Evolutionary conservation across 176 grass and related monocot species (phyloP).

Genomic region (Triticum monococcum): DNA sequence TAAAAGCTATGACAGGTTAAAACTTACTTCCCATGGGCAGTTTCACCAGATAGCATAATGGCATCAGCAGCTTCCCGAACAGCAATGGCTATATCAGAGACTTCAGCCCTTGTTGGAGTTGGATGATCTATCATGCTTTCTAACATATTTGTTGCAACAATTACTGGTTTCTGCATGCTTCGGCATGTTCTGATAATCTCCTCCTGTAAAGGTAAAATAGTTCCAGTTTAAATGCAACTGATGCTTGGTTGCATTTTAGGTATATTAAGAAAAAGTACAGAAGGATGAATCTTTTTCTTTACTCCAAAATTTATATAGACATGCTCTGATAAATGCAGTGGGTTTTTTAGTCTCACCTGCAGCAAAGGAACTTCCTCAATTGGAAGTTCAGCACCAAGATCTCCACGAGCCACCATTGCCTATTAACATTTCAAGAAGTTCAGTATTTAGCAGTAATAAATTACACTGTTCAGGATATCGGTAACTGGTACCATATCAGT

Average conservation of each 20-base stretch:
- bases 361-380: constrained; percentile 96
- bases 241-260: not conserved
- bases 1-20: constrained; percentile 8
- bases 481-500: too few species aligned
- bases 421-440: constrained; percentile 52
- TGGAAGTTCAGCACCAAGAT: constrained; percentile 98
- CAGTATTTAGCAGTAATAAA: constrained; percentile 31
- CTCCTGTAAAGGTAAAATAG: constrained; percentile 43
- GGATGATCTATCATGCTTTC: constrained; percentile 99
- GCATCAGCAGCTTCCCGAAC: constrained; percentile 95
- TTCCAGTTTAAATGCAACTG: not conserved
- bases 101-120: constrained; percentile 93
- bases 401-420: constrained; percentile 98
- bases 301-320: not conserved
- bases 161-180: constrained; percentile 89
- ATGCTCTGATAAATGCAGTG: not conserved
- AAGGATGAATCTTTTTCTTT: not conserved
- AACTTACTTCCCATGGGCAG: constrained; percentile 95
- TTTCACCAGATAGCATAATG: constrained; percentile 97
- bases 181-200: constrained; percentile 83
- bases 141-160: constrained; percentile 98
- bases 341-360: constrained; percentile 49
- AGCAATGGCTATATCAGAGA: constrained; percentile 96
- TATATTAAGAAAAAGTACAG: not conserved
- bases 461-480: not conserved